Evolutionary conservation across 129 eudicot genomes (phyloP).

Genomic region (Gnaphalium uliginosum): DNA sequence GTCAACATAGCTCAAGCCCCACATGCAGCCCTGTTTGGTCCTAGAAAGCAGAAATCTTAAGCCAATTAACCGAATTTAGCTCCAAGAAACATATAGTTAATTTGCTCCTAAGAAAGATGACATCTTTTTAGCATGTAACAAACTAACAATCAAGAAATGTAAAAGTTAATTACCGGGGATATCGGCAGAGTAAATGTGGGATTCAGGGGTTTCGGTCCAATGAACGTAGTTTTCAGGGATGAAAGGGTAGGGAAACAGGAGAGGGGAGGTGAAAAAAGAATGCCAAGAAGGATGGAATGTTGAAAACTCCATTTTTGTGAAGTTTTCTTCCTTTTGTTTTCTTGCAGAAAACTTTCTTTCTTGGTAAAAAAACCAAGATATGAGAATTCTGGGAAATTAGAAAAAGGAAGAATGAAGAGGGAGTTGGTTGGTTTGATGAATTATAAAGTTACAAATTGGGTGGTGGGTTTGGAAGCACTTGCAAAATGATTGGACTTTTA

Average conservation of each 20-base stretch:
- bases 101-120: not conserved
- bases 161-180: constrained; percentile 58
- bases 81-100: not conserved
- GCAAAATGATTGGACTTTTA: constrained; percentile 35
- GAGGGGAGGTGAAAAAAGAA: constrained; percentile 59
- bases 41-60: not conserved
- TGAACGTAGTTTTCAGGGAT: constrained; percentile 77
- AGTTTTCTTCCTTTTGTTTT: constrained; percentile 28
- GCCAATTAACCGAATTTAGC: not conserved
- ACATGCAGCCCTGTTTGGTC: not conserved
- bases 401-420: constrained; percentile 34
- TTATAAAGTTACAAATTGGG: constrained; percentile 18
- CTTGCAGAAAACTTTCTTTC: constrained; percentile 6
- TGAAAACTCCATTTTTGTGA: constrained; percentile 52
- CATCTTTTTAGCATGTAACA: not conserved
- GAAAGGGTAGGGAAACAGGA: constrained; percentile 54
- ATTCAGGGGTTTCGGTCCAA: constrained; percentile 87
- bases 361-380: constrained; percentile 30
- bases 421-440: constrained; percentile 21
- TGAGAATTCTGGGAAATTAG: constrained; percentile 9
- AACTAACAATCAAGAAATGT: not conserved
- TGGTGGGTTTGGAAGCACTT: constrained; percentile 33
- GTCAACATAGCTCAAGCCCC: too few relatives aligned
- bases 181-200: constrained; percentile 89
- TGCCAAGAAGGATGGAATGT: constrained; percentile 43